Evolutionary conservation across 2,329 filamentous ascomycete species (phyloP).

Genomic region (Talaromyces albobiverticillius): DNA sequence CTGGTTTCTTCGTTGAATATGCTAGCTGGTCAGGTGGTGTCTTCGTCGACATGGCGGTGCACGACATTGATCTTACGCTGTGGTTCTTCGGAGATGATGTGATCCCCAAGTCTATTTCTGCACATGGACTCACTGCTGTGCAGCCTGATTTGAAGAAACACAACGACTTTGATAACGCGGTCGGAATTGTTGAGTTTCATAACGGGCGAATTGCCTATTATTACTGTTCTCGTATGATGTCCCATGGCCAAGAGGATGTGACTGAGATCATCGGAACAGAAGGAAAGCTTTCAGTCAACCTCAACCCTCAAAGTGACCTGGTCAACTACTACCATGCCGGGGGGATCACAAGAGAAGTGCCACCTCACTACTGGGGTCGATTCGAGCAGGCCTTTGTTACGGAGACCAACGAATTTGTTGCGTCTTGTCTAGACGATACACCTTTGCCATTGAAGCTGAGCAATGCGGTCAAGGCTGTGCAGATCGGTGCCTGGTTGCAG

Average conservation of each 20-base stretch:
- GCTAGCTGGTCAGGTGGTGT: conserved; percentile 64
- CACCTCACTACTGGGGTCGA: conserved; percentile 60
- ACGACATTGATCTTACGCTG: conserved; percentile 65
- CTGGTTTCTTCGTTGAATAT: conserved; percentile 67
- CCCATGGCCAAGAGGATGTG: conserved; percentile 64
- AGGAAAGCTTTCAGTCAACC: conserved; percentile 62
- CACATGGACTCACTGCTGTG: conserved; percentile 58
- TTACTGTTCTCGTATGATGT: conserved; percentile 65
- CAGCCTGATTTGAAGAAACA: conserved; percentile 57
- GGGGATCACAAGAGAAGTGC: conserved; percentile 60
- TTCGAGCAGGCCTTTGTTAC: conserved; percentile 63
- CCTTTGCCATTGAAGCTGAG: conserved; percentile 55
- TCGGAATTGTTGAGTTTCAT: conserved; percentile 65
- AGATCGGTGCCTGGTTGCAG: too few species aligned
- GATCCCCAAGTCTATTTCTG: conserved; percentile 55
- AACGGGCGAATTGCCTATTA: conserved; percentile 63
- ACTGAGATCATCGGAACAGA: conserved; percentile 66
- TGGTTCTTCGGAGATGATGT: conserved; percentile 61
- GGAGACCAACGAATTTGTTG: conserved; percentile 63
- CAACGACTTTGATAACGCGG: conserved; percentile 61
- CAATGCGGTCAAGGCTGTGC: conserved; percentile 58
- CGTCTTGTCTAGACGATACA: conserved; percentile 55
- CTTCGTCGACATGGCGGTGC: conserved; percentile 69
- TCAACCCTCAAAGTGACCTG: conserved; percentile 54
- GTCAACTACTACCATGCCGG: conserved; percentile 54